phyloP scores from a whole-genome alignment of 2,329 filamentous ascomycete genomes.

The Venturia nashicola region DNA sequence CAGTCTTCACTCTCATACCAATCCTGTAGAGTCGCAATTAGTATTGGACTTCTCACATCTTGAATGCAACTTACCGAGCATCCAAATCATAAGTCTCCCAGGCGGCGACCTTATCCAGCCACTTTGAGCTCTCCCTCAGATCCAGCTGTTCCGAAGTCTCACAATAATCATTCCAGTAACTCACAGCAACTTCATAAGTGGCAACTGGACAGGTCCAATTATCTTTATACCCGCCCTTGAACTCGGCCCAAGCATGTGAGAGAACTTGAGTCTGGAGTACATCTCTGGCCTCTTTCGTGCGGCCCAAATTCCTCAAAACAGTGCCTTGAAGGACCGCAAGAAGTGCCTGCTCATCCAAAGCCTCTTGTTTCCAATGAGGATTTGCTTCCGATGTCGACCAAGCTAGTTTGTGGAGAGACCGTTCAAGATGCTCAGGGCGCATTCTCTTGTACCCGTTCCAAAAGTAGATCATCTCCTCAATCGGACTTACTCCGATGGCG shows the following conservation, averaged over 20 bases:
- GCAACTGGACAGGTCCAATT: conserved; percentile 63
- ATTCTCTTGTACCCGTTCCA: conserved; percentile 87
- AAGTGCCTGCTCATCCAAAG: conserved; percentile 50
- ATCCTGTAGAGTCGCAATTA: not conserved
- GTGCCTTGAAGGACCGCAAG: conserved; percentile 54
- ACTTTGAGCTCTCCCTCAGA: conserved; percentile 48
- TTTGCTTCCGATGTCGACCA: conserved; percentile 55
- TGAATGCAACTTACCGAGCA: conserved; percentile 35
- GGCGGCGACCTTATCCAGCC: conserved; percentile 53
- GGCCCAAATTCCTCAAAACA: conserved; percentile 50
- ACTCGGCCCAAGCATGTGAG: conserved; percentile 38
- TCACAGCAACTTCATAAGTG: conserved; percentile 76
- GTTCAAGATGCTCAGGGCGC: conserved; percentile 50
- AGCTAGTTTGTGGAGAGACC: conserved; percentile 48
- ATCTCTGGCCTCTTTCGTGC: conserved; percentile 50
- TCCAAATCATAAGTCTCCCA: conserved; percentile 68
- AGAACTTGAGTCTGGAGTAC: conserved; percentile 53
- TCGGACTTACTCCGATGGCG: conserved; percentile 66
- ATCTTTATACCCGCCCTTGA: conserved; percentile 51
- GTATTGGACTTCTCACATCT: not conserved
- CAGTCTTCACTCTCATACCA: conserved; percentile 10
- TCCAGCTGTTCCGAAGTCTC: conserved; percentile 26
- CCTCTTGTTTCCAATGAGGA: conserved; percentile 40
- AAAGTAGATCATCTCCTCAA: conserved; percentile 85
- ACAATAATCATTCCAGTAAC: conserved; percentile 58